Evolutionary conservation across 2,329 filamentous ascomycete species (phyloP).

Genomic region (Penicillium olsonii): DNA sequence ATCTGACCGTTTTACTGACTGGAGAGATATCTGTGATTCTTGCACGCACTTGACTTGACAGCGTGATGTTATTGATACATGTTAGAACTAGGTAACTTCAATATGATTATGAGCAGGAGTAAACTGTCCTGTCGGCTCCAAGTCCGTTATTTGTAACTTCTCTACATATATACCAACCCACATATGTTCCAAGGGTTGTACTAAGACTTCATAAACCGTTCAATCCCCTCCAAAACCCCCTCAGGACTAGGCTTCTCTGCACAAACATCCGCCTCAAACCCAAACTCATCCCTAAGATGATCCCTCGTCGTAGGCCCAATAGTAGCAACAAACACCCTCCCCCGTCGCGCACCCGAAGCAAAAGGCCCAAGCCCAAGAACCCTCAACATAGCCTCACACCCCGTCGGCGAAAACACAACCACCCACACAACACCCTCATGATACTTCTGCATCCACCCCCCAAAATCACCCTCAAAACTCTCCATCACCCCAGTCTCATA

Average conservation of each 20-base stretch:
- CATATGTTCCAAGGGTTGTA: too few relatives aligned
- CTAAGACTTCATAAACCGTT: conserved; percentile 47
- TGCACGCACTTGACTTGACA: conserved; percentile 15
- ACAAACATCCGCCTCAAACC: conserved; percentile 58
- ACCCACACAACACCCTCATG: conserved; percentile 34
- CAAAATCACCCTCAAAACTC: conserved; percentile 72
- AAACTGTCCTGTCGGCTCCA: neutral
- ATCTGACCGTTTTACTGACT: neutral
- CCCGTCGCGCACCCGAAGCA: neutral
- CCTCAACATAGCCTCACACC: conserved; percentile 62
- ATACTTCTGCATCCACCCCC: conserved; percentile 44
- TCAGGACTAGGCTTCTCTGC: conserved; percentile 79
- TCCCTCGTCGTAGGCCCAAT: conserved; percentile 92
- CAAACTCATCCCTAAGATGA: conserved; percentile 57
- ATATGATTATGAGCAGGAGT: conserved; percentile 7
- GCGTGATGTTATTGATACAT: conserved; percentile 11
- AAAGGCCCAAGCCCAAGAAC: conserved; percentile 48
- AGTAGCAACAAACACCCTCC: conserved; percentile 66
- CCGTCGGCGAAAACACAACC: conserved; percentile 61
- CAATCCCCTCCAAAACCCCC: conserved; percentile 71
- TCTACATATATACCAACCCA: neutral
- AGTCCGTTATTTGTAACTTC: neutral
- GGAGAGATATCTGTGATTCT: conserved; percentile 2
- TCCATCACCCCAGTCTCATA: conserved; percentile 85
- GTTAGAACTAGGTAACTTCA: conserved; percentile 14